These are phyloP conservation scores for Populus tremula DNA, from an alignment of 345 rosid species.

Conservation along the genomic window DNA sequence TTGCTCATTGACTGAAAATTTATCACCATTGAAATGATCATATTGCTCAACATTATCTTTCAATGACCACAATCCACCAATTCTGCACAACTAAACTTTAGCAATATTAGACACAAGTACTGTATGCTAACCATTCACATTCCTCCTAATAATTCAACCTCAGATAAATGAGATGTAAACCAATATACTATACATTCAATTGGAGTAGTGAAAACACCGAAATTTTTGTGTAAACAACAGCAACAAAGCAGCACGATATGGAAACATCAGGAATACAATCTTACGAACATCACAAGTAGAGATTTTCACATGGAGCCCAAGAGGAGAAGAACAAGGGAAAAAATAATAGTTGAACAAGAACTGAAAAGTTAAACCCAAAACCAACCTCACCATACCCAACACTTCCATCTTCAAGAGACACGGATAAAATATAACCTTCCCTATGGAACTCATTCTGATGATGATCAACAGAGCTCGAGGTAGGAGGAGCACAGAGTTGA, in stretches of 20 bases:
- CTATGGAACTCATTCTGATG: slow-evolving; percentile 40
- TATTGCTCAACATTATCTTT: too few relatives aligned
- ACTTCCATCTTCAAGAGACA: slow-evolving; percentile 81
- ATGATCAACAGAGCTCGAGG: slow-evolving; percentile 39
- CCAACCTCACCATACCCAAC: slow-evolving; percentile 88
- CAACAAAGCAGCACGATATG: not conserved
- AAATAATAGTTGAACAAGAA: not conserved
- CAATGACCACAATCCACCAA: too few relatives aligned
- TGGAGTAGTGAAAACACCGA: too few relatives aligned
- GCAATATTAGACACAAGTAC: not conserved
- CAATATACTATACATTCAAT: not conserved
- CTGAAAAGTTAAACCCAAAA: slow-evolving; percentile 6
- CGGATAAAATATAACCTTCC: slow-evolving; percentile 75
- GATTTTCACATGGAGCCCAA: slow-evolving; percentile 15
- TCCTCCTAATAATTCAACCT: too few relatives aligned
- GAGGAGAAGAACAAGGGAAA: not conserved
- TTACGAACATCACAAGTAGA: not conserved
- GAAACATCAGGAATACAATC: not conserved
- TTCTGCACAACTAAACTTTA: not conserved
- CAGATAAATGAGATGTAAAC: not conserved
- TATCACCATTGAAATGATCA: too few relatives aligned
- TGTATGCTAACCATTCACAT: not conserved
- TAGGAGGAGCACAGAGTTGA: slow-evolving; percentile 65
- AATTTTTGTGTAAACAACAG: not conserved
- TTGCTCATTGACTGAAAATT: not conserved